Evolutionary conservation across 768 basidiomycete species (phyloP).

Genomic region (Podaxis sp.): DNA sequence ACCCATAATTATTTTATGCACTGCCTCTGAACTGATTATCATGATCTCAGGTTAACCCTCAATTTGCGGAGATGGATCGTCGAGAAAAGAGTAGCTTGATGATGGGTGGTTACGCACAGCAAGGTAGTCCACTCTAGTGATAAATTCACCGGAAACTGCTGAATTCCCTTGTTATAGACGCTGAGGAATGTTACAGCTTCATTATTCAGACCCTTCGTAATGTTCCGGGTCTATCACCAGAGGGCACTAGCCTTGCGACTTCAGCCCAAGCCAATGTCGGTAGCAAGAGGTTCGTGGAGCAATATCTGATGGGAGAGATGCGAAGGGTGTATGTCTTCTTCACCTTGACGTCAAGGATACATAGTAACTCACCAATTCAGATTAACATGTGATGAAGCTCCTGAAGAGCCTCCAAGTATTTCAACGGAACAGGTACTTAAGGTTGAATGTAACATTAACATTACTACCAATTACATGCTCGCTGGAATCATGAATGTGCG

Average conservation of each 20-base stretch:
- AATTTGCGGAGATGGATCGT: slow-evolving; percentile 77
- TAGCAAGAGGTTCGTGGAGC: slow-evolving; percentile 67
- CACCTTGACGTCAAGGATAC: background rate
- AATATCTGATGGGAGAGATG: slow-evolving; percentile 79
- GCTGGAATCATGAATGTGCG: slow-evolving; percentile 78
- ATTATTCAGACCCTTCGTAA: slow-evolving; percentile 72
- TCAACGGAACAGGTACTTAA: slow-evolving; percentile 77
- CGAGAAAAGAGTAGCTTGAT: slow-evolving; percentile 31
- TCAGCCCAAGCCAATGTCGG: slow-evolving; percentile 25
- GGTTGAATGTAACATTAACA: slow-evolving; percentile 90
- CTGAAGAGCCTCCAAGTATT: slow-evolving; percentile 69
- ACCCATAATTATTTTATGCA: background rate
- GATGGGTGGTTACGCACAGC: slow-evolving; percentile 72
- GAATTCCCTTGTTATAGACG: slow-evolving; percentile 45
- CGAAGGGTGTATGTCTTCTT: slow-evolving; percentile 51
- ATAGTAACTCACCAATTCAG: slow-evolving; percentile 35
- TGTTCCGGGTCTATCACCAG: slow-evolving; percentile 47
- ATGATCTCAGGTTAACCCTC: slow-evolving; percentile 62
- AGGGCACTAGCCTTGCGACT: slow-evolving; percentile 31
- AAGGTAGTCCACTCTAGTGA: slow-evolving; percentile 45
- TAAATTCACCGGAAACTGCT: background rate
- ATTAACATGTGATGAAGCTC: slow-evolving; percentile 76
- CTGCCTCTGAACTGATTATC: background rate
- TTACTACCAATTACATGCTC: slow-evolving; percentile 84
- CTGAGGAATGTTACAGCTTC: slow-evolving; percentile 86